Conservation (phyloP, 768 basidiomycete genomes). For the Boletus reticuloceps region DNA sequence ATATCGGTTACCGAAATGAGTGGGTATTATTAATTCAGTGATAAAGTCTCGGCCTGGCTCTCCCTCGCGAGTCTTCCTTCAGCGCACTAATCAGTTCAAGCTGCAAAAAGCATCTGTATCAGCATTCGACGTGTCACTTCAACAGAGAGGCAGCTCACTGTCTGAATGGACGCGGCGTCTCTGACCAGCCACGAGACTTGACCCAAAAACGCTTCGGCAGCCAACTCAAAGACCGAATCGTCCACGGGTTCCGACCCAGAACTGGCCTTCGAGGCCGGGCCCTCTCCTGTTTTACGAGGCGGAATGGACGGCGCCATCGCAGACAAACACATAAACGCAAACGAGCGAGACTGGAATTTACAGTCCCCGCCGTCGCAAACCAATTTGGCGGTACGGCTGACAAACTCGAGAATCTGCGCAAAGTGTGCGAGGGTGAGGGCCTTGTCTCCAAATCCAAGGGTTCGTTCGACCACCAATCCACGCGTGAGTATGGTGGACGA, state of each 20-base stretch:
- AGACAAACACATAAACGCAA: conserved; percentile 9
- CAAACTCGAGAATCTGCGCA: conserved; percentile 3
- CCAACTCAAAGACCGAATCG: conserved; percentile 9
- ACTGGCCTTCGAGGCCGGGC: no score
- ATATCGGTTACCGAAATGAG: no score
- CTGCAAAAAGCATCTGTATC: not conserved
- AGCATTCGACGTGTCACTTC: not conserved
- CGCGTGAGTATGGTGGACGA: not conserved
- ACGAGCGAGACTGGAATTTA: conserved; percentile 12
- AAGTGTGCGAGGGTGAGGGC: conserved; percentile 3
- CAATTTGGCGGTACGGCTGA: conserved; percentile 1
- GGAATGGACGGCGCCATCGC: conserved; percentile 6
- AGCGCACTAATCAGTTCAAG: not conserved
- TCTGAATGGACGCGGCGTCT: not conserved
- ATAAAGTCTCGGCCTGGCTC: not conserved
- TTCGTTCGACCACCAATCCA: conserved; percentile 10
- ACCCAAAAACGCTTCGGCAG: conserved; percentile 6
- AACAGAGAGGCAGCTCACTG: not conserved
- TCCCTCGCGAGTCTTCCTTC: not conserved
- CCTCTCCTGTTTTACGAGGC: not conserved
- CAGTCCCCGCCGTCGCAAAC: conserved; percentile 10
- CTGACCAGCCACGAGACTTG: conserved; percentile 5
- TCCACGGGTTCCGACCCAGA: not conserved
- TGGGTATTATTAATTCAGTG: not conserved
- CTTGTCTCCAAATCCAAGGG: not conserved